phyloP scores from a whole-genome alignment of 768 basidiomycete genomes.

The Hydnum rufescens region DNA sequence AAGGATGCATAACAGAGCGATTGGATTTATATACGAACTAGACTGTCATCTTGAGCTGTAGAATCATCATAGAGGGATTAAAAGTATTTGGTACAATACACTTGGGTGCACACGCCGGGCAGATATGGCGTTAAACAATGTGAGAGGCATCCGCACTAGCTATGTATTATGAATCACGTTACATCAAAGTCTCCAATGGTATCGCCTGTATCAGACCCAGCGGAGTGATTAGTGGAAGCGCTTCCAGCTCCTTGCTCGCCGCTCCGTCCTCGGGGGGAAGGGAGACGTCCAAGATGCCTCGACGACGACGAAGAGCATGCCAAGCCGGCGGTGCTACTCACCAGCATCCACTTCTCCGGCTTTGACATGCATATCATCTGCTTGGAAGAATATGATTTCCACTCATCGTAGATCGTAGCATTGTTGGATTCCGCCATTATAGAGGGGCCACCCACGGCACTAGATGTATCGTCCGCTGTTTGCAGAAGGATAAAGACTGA shows the following conservation, averaged over 20 bases:
- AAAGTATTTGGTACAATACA: no score
- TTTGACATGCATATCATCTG: slow-evolving; percentile 67
- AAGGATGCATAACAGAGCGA: not conserved
- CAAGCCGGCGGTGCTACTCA: slow-evolving; percentile 14
- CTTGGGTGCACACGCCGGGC: no score
- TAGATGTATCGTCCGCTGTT: slow-evolving; percentile 24
- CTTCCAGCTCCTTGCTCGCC: not conserved
- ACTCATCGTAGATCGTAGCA: slow-evolving; percentile 82
- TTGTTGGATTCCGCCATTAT: slow-evolving; percentile 28
- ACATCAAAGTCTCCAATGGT: slow-evolving; percentile 95
- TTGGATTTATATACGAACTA: slow-evolving; percentile 33
- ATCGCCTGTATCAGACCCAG: slow-evolving; percentile 27
- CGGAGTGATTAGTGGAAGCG: not conserved
- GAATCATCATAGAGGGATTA: not conserved
- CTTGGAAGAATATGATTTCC: slow-evolving; percentile 82
- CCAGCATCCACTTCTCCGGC: slow-evolving; percentile 84
- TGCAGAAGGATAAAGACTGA: slow-evolving; percentile 16
- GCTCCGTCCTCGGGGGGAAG: slow-evolving; percentile 31
- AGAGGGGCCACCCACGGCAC: slow-evolving; percentile 39
- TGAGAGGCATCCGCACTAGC: slow-evolving; percentile 89
- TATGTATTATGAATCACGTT: slow-evolving; percentile 96
- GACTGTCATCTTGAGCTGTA: slow-evolving; percentile 70
- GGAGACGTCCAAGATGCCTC: slow-evolving; percentile 85
- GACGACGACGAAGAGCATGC: slow-evolving; percentile 81
- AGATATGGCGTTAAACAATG: slow-evolving; percentile 93